Evolutionary conservation across 352 stramenopile genomes (phyloP).

Genomic region (Elongisporangium undulatum): DNA sequence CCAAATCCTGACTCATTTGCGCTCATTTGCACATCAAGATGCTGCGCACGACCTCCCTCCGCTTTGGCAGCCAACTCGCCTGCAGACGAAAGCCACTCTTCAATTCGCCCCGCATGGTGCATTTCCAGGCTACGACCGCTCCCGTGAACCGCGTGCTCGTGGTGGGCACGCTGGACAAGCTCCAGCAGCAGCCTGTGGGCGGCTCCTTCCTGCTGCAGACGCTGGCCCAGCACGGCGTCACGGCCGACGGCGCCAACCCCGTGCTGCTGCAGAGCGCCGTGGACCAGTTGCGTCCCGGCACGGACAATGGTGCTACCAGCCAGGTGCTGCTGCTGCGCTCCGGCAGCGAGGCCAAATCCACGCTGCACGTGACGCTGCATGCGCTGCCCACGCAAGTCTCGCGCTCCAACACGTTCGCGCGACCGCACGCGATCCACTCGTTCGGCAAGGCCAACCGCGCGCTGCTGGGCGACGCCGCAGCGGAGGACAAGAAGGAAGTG

Average conservation of each 20-base stretch:
- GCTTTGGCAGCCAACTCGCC: neutral
- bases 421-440: constrained; percentile 67
- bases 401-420: constrained; percentile 62
- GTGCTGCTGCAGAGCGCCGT: constrained; percentile 51
- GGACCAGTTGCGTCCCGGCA: constrained; percentile 25
- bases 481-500: constrained; percentile 19
- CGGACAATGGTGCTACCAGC: constrained; percentile 40
- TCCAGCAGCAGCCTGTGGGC: constrained; percentile 23
- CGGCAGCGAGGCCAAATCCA: constrained; percentile 7
- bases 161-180: constrained; percentile 39
- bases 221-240: constrained; percentile 15
- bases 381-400: constrained; percentile 57
- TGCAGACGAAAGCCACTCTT: constrained; percentile 1
- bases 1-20: neutral
- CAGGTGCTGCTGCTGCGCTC: constrained; percentile 36
- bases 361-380: constrained; percentile 45
- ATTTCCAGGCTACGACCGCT: constrained; percentile 18
- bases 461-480: constrained; percentile 13
- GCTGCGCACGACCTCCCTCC: neutral
- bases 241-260: constrained; percentile 24
- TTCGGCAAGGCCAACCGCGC: constrained; percentile 54
- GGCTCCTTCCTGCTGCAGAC: constrained; percentile 37
- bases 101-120: constrained; percentile 23
- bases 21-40: neutral
- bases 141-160: constrained; percentile 53